Evolutionary conservation across 257 asterid genomes (phyloP).

Genomic region (Nicotiana otophora): DNA sequence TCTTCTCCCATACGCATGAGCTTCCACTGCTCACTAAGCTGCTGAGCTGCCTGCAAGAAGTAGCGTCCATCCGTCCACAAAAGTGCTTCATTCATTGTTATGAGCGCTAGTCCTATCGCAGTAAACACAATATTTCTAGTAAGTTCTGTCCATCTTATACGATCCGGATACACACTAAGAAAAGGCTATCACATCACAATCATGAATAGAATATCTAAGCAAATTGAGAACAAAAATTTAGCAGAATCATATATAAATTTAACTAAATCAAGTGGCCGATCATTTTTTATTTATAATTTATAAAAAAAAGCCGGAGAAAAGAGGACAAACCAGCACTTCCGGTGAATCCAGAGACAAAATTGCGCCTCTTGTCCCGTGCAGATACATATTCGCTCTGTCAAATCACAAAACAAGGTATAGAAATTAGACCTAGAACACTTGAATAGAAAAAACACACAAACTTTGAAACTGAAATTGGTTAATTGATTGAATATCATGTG

Average conservation of each 20-base stretch:
- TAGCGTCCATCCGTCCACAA: constrained; percentile 97
- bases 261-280: background rate
- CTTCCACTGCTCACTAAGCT: constrained; percentile 83
- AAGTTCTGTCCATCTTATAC: background rate
- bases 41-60: constrained; percentile 82
- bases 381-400: constrained; percentile 94
- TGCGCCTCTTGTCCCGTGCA: constrained; percentile 82
- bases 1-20: constrained; percentile 94
- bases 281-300: too few species aligned
- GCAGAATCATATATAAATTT: background rate
- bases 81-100: constrained; percentile 71
- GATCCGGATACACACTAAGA: background rate
- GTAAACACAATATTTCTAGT: background rate
- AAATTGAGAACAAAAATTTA: background rate
- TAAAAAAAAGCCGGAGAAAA: background rate
- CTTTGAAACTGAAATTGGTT: background rate
- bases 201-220: background rate
- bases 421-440: constrained; percentile 15
- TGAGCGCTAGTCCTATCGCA: constrained; percentile 76
- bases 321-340: constrained; percentile 85
- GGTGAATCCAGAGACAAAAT: constrained; percentile 78
- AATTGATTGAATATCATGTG: background rate
- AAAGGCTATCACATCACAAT: background rate
- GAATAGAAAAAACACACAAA: background rate
- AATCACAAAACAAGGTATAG: background rate